Percentiles rank a stretch among this genome's conserved stretches.
These are phyloP conservation scores for Arachnopeziza araneosa DNA, from an alignment of 2,329 filamentous ascomycete genomes.

Conservation along the genomic window DNA sequence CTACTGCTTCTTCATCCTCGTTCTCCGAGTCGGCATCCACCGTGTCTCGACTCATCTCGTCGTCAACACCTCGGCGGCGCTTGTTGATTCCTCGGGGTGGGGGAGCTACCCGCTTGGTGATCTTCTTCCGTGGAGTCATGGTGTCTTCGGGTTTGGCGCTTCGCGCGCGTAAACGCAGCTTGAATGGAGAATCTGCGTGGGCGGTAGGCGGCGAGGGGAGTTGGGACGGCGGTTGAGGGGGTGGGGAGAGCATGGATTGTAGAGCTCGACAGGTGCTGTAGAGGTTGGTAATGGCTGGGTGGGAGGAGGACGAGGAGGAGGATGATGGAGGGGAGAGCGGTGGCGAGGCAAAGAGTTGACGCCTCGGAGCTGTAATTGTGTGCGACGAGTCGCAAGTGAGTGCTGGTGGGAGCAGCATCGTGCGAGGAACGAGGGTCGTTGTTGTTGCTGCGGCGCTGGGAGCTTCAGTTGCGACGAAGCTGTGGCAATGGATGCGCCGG, in stretches of 20 bases:
- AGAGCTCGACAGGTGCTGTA: constrained; percentile 56
- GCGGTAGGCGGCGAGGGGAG: constrained; percentile 51
- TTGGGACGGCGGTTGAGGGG: constrained; percentile 34
- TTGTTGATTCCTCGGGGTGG: constrained; percentile 46
- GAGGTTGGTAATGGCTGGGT: constrained; percentile 47
- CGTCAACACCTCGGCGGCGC: constrained; percentile 41
- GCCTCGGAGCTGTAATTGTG: constrained; percentile 33
- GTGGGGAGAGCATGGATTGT: constrained; percentile 49
- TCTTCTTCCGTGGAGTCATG: constrained; percentile 33
- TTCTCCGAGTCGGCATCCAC: constrained; percentile 23
- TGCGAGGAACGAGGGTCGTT: background rate
- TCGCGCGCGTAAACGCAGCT: constrained; percentile 50
- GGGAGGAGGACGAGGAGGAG: constrained; percentile 38
- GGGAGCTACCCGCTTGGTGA: constrained; percentile 45
- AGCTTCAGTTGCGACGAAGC: background rate
- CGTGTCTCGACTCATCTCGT: constrained; percentile 42
- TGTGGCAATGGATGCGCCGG: background rate
- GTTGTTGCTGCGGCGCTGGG: background rate
- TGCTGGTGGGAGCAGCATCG: constrained; percentile 55
- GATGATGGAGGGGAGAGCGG: constrained; percentile 46
- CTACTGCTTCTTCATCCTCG: constrained; percentile 14
- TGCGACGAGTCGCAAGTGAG: constrained; percentile 45
- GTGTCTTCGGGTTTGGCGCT: constrained; percentile 19
- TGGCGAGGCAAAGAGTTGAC: constrained; percentile 50
- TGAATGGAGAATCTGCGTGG: constrained; percentile 35